Conservation (phyloP, 2,329 filamentous ascomycete genomes). For the Ophiostoma australiae region DNA sequence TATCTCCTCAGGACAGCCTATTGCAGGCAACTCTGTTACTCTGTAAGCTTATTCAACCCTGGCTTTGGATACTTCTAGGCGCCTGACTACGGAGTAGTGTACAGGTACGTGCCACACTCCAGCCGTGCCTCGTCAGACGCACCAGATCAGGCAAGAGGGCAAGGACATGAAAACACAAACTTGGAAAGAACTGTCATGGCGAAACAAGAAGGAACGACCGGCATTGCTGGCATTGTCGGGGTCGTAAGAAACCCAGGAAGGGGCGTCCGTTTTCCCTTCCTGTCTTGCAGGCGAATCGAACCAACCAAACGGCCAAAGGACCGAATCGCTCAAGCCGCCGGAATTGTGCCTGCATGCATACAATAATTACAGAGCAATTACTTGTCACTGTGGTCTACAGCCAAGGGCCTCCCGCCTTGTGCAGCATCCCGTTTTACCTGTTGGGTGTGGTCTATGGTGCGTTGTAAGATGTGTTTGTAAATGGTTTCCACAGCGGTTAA, state of each 20-base stretch:
- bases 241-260: neutral
- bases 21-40: too few relatives aligned
- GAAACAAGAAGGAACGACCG: slow-evolving; percentile 10
- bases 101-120: neutral
- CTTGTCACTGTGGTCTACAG: neutral
- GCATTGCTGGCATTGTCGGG: neutral
- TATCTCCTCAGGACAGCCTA: too few relatives aligned
- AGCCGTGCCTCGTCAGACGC: neutral
- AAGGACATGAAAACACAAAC: slow-evolving; percentile 1
- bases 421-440: neutral
- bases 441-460: neutral
- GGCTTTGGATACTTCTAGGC: neutral
- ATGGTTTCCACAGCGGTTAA: neutral
- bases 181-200: neutral
- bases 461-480: neutral
- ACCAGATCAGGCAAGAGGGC: slow-evolving; percentile 18
- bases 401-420: neutral
- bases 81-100: neutral
- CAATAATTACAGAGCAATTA: neutral
- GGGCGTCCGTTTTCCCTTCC: neutral
- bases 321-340: slow-evolving; percentile 2
- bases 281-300: neutral
- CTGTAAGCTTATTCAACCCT: too few relatives aligned
- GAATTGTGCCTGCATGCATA: neutral
- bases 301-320: neutral